phyloP scores from a whole-genome alignment of 169 alveolate species.

The Plasmodium malariae region DNA sequence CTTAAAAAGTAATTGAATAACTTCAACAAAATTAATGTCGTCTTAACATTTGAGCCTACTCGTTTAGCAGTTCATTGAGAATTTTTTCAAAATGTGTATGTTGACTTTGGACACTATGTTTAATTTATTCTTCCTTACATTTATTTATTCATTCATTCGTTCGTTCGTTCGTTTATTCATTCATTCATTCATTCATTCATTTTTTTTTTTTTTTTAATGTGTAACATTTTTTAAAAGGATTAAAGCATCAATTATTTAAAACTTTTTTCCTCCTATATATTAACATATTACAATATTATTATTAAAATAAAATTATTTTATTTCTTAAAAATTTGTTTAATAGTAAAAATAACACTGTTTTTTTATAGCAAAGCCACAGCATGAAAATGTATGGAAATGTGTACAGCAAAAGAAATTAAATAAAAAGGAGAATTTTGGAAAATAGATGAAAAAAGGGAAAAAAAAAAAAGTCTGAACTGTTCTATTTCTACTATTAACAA shows the following conservation, averaged over 20 bases:
- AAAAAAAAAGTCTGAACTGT: neutral
- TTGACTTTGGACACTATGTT: neutral
- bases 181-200: too few species aligned
- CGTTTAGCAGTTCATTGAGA: too few species aligned
- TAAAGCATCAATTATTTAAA: neutral
- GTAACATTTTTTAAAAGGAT: neutral
- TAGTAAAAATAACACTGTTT: too few species aligned
- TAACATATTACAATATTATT: too few species aligned
- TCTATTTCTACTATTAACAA: neutral
- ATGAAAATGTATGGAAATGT: neutral
- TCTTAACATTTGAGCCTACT: too few species aligned
- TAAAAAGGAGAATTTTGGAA: neutral
- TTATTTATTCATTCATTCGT: too few species aligned
- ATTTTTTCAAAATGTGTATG: neutral
- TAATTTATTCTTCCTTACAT: too few species aligned
- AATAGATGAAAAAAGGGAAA: neutral
- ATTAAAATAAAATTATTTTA: too few species aligned
- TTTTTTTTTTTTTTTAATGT: too few species aligned
- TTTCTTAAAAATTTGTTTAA: neutral
- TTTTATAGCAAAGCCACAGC: neutral
- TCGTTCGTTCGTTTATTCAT: too few species aligned
- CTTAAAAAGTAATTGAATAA: neutral
- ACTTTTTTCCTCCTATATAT: neutral
- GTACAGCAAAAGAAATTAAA: neutral
- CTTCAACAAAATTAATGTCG: too few species aligned